Conservation (phyloP, 2,329 filamentous ascomycete genomes). For the Verruconis gallopava region DNA sequence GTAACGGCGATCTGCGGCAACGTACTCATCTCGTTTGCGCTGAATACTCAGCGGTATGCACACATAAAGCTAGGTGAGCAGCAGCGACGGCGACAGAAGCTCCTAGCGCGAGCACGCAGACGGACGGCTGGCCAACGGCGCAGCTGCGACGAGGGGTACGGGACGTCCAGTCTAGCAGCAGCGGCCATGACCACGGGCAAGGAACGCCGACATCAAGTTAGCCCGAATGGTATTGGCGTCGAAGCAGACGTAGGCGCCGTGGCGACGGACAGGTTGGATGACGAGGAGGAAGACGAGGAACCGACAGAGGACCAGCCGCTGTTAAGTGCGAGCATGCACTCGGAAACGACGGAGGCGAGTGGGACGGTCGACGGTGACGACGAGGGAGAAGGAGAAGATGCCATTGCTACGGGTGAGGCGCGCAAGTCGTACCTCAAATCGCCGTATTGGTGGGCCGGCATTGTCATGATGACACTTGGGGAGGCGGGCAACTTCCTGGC, state of each 20-base stretch:
- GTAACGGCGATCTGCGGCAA: slow-evolving; percentile 87
- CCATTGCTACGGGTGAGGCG: slow-evolving; percentile 11
- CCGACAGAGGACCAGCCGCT: slow-evolving; percentile 10
- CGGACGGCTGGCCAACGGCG: slow-evolving; percentile 19
- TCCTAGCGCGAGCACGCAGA: slow-evolving; percentile 13
- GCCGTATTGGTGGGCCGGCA: slow-evolving; percentile 92
- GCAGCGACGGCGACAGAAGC: slow-evolving; percentile 36
- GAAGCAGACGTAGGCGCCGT: slow-evolving; percentile 5
- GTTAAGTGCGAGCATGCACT: neutral
- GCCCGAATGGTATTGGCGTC: slow-evolving; percentile 1
- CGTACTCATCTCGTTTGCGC: slow-evolving; percentile 81
- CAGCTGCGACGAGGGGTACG: slow-evolving; percentile 1
- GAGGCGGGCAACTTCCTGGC: slow-evolving; percentile 95
- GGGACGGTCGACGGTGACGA: too few species aligned
- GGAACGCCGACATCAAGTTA: neutral
- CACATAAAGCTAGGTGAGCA: slow-evolving; percentile 67
- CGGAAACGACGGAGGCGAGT: slow-evolving; percentile 3
- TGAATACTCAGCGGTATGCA: slow-evolving; percentile 94
- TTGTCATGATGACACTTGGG: slow-evolving; percentile 81
- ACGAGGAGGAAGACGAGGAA: slow-evolving; percentile 4
- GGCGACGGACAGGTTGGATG: slow-evolving; percentile 1
- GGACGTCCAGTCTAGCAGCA: too few species aligned
- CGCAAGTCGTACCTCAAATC: slow-evolving; percentile 72
- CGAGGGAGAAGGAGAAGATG: neutral
- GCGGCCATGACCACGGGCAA: neutral